Conservation (phyloP, 2,329 filamentous ascomycete genomes). For the Talaromyces piceae region DNA sequence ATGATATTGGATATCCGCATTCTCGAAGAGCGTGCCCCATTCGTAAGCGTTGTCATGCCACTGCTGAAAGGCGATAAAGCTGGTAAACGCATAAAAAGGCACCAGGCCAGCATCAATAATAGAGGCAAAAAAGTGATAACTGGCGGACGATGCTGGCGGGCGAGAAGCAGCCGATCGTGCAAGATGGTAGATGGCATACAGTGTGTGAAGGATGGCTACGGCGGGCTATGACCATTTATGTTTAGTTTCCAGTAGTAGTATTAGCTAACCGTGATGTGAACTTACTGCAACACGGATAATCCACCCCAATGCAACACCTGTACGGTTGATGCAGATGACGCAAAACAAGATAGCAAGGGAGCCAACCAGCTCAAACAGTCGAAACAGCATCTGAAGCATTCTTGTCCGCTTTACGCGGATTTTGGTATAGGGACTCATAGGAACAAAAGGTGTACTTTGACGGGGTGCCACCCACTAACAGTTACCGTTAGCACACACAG, state of each 20-base stretch:
- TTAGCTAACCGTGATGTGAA: slow-evolving; percentile 9
- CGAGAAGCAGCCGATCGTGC: slow-evolving; percentile 61
- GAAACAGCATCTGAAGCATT: slow-evolving; percentile 60
- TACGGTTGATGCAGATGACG: slow-evolving; percentile 67
- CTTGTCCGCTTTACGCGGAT: slow-evolving; percentile 62
- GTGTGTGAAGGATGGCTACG: slow-evolving; percentile 61
- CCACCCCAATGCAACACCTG: slow-evolving; percentile 60
- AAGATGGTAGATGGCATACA: slow-evolving; percentile 78
- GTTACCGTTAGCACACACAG: not conserved
- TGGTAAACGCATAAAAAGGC: slow-evolving; percentile 56
- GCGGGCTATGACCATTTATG: slow-evolving; percentile 51
- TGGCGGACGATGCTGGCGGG: slow-evolving; percentile 71
- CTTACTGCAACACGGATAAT: slow-evolving; percentile 69
- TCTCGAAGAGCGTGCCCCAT: slow-evolving; percentile 64
- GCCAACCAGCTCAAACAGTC: slow-evolving; percentile 59
- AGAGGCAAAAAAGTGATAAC: slow-evolving; percentile 79
- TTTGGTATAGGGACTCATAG: slow-evolving; percentile 65
- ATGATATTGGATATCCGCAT: slow-evolving; percentile 47
- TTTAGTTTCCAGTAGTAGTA: not conserved
- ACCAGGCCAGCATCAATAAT: slow-evolving; percentile 62
- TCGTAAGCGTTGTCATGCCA: slow-evolving; percentile 34
- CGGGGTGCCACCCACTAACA: slow-evolving; percentile 47
- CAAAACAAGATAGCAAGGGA: slow-evolving; percentile 66
- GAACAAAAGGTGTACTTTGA: slow-evolving; percentile 54
- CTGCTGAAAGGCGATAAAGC: slow-evolving; percentile 48